Evolutionary conservation across 352 stramenopile genomes (phyloP).

Genomic region (Phytopythium aichiense): DNA sequence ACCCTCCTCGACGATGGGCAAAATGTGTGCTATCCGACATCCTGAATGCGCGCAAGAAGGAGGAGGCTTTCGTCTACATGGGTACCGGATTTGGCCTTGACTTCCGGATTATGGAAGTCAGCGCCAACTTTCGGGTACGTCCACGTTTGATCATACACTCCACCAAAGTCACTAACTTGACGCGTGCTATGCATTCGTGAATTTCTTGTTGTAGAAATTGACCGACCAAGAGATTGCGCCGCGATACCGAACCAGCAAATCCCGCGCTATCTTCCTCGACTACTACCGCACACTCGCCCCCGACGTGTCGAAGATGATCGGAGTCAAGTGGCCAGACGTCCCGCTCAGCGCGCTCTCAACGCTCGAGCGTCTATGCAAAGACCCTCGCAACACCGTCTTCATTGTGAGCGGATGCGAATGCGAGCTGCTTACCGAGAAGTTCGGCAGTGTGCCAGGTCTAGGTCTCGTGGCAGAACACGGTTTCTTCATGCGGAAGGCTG

Average conservation of each 20-base stretch:
- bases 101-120: conserved; percentile 96
- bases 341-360: conserved; percentile 64
- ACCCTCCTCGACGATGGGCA: conserved; percentile 65
- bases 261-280: conserved; percentile 96
- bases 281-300: conserved; percentile 97
- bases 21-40: conserved; percentile 76
- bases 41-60: conserved; percentile 72
- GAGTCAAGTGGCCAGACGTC: conserved; percentile 73
- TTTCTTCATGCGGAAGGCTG: conserved; percentile 90
- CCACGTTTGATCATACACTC: too few relatives aligned
- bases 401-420: conserved; percentile 97
- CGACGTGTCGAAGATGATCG: conserved; percentile 83
- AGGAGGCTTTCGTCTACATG: conserved; percentile 82
- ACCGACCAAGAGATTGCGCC: conserved; percentile 57
- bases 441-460: conserved; percentile 94
- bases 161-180: background rate
- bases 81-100: conserved; percentile 94
- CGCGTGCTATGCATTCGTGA: background rate
- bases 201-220: conserved; percentile 44
- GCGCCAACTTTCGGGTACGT: conserved; percentile 88
- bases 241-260: conserved; percentile 63
- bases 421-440: conserved; percentile 92
- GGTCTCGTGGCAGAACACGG: conserved; percentile 97
- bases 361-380: conserved; percentile 91
- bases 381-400: conserved; percentile 96